A percentile compares a stretch with the other conserved stretches of the same genome.
phyloP scores from a whole-genome alignment of 495 filamentous ascomycete species.

The Podospora australis region DNA sequence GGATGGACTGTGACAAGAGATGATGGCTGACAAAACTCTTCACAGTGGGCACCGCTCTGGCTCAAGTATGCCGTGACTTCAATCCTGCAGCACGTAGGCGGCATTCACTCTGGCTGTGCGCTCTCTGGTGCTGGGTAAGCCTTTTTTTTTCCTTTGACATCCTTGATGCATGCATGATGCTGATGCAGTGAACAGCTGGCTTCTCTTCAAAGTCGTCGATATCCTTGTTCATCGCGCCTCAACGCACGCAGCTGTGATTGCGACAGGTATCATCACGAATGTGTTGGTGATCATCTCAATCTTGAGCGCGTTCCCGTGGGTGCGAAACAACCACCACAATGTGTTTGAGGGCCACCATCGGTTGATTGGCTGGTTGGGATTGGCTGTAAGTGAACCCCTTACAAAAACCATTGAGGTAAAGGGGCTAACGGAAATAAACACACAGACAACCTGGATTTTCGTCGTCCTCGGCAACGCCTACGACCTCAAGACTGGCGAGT shows the following conservation, averaged over 20 bases:
- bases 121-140: constrained; percentile 38
- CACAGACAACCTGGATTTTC: constrained; percentile 37
- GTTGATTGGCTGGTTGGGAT: constrained; percentile 39
- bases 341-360: constrained; percentile 38
- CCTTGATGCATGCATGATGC: not conserved
- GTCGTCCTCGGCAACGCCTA: constrained; percentile 36
- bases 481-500: constrained; percentile 31
- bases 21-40: constrained; percentile 8
- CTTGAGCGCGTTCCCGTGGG: constrained; percentile 40
- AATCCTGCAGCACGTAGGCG: constrained; percentile 38
- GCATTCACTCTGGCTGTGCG: constrained; percentile 40
- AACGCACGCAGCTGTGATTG: constrained; percentile 31
- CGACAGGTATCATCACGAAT: constrained; percentile 37
- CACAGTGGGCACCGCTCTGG: constrained; percentile 35
- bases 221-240: constrained; percentile 27
- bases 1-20: not conserved
- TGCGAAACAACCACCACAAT: constrained; percentile 37
- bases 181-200: constrained; percentile 28
- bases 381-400: constrained; percentile 28
- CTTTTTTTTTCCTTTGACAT: not conserved
- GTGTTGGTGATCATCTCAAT: constrained; percentile 36
- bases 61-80: constrained; percentile 36
- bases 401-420: no score
- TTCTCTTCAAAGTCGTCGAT: constrained; percentile 38
- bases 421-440: not conserved